phyloP scores from a whole-genome alignment of 75 land plant species.

The Sequoiadendron giganteum region DNA sequence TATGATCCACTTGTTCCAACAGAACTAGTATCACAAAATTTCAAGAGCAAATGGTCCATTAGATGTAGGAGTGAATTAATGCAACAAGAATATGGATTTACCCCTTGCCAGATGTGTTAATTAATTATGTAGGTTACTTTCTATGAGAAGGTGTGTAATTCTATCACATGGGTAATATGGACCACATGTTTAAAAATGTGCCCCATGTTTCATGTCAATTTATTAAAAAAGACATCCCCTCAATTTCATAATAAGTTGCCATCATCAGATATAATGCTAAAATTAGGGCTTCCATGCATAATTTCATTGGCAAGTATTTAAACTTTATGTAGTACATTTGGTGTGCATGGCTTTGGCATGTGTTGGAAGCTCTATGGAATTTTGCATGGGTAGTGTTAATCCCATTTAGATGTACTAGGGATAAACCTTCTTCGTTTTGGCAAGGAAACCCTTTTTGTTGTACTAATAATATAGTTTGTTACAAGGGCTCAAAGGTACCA shows the following conservation, averaged over 20 bases:
- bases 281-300: too few relatives aligned
- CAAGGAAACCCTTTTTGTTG: background rate
- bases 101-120: background rate
- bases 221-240: too few relatives aligned
- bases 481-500: background rate
- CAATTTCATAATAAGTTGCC: too few relatives aligned
- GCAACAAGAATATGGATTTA: background rate
- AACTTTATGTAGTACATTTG: too few relatives aligned
- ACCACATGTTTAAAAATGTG: too few relatives aligned
- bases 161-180: too few relatives aligned
- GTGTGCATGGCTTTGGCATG: too few relatives aligned
- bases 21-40: background rate
- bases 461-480: background rate
- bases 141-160: too few relatives aligned
- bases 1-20: constrained; percentile 4
- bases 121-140: too few relatives aligned
- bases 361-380: background rate
- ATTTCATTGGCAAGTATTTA: too few relatives aligned
- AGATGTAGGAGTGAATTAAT: background rate
- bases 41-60: background rate
- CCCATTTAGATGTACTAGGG: background rate
- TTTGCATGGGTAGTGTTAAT: background rate
- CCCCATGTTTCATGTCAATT: too few relatives aligned
- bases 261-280: too few relatives aligned
- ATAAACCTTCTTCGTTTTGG: background rate